These are phyloP conservation scores for Colletotrichum orchidophilum DNA, from an alignment of 2,329 filamentous ascomycete species.

Conservation along the genomic window DNA sequence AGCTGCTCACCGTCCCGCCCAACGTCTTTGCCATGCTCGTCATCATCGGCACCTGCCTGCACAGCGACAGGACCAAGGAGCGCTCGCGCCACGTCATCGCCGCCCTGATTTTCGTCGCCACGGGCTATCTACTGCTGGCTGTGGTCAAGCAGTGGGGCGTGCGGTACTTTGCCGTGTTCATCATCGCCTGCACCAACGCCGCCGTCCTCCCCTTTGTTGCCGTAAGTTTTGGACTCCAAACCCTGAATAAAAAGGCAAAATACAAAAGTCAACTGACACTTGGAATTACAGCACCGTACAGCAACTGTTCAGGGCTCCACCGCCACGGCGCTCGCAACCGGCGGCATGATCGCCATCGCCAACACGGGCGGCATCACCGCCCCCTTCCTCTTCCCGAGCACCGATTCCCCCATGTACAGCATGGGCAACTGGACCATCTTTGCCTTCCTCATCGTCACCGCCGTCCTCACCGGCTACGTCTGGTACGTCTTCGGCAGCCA, in stretches of 20 bases:
- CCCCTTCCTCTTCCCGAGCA: conserved; percentile 45
- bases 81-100: conserved; percentile 44
- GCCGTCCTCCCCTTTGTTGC: conserved; percentile 45
- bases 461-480: conserved; percentile 39
- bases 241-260: neutral
- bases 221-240: conserved; percentile 36
- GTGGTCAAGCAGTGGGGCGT: conserved; percentile 42
- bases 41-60: conserved; percentile 43
- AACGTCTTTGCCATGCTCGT: conserved; percentile 48
- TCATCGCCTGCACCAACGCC: conserved; percentile 46
- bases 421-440: conserved; percentile 48
- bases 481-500: conserved; percentile 45
- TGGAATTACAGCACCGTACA: conserved; percentile 41
- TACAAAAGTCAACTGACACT: neutral
- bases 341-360: conserved; percentile 46
- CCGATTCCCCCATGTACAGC: conserved; percentile 42
- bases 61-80: conserved; percentile 44
- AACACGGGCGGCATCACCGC: conserved; percentile 46
- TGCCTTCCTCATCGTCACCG: conserved; percentile 40
- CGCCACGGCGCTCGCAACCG: conserved; percentile 44
- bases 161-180: conserved; percentile 43
- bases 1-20: conserved; percentile 48
- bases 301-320: conserved; percentile 45
- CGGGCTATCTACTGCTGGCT: conserved; percentile 42
- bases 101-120: conserved; percentile 40